Conservation (phyloP, 306 rosid species). For the Aeschynomene evenia region DNA sequence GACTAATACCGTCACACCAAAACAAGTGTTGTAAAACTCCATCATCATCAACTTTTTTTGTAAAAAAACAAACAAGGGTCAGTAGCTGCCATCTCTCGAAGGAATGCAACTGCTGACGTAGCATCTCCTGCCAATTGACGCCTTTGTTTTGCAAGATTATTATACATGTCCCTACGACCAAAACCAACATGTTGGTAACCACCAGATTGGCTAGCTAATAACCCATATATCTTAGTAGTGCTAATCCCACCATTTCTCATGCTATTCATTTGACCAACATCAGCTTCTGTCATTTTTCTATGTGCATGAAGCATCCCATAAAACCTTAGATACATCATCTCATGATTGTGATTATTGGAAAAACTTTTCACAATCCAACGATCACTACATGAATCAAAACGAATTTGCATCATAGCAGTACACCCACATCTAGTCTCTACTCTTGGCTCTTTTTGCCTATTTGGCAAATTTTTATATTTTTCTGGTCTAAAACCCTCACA, state of each 20-base stretch:
- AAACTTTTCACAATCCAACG: no score
- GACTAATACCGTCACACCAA: neutral
- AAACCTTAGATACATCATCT: no score
- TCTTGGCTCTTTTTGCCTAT: no score
- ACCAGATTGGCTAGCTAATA: neutral
- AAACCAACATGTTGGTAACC: neutral
- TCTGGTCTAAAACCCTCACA: no score
- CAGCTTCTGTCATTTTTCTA: neutral
- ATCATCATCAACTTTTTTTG: neutral
- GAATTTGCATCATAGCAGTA: no score
- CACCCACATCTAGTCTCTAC: no score
- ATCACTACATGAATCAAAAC: no score
- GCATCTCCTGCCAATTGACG: neutral
- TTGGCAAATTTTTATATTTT: no score
- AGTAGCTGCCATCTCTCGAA: neutral
- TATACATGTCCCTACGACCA: neutral
- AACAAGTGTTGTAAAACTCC: neutral
- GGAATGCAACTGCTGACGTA: fast-evolving
- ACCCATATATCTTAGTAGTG: neutral
- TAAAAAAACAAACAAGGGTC: neutral
- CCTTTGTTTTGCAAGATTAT: neutral
- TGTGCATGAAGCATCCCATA: neutral
- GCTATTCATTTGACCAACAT: neutral
- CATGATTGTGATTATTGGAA: no score
- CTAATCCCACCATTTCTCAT: neutral